Conservation (phyloP, 768 basidiomycete species). For the Filobasidium wieringae region DNA sequence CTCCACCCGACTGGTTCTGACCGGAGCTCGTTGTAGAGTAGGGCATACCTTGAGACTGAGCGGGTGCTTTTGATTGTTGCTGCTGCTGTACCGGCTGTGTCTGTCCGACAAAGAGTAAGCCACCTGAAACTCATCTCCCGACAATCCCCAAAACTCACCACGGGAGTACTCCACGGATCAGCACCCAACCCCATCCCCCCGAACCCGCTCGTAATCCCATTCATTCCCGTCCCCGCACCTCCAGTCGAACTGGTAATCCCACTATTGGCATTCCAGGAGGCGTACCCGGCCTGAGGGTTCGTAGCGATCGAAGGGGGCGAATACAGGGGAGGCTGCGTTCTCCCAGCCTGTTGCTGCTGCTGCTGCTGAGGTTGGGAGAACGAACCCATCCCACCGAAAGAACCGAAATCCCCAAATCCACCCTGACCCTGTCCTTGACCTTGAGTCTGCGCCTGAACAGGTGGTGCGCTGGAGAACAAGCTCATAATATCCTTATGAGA, state of each 20-base stretch:
- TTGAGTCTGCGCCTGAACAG: slow-evolving; percentile 7
- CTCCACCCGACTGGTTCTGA: background rate
- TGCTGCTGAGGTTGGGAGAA: background rate
- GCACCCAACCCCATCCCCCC: slow-evolving; percentile 9
- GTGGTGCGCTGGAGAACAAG: slow-evolving; percentile 22
- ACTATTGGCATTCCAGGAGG: background rate
- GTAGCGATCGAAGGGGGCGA: background rate
- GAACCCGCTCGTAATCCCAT: slow-evolving; percentile 5
- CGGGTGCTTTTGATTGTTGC: background rate
- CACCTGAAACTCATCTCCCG: background rate
- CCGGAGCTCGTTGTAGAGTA: background rate
- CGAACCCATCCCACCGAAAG: background rate
- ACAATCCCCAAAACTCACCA: background rate
- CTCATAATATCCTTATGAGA: slow-evolving; percentile 37
- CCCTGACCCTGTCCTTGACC: background rate
- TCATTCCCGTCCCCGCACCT: background rate
- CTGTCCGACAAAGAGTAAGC: background rate
- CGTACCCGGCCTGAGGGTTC: background rate
- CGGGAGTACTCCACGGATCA: slow-evolving; percentile 11
- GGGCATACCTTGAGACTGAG: background rate
- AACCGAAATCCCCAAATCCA: background rate
- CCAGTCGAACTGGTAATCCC: background rate
- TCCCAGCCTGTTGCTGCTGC: background rate
- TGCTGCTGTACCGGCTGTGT: background rate
- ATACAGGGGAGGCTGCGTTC: background rate